Base-by-base conservation (phyloP, 1,139 yeast genomes). In the Scheffersomyces titani region DNA sequence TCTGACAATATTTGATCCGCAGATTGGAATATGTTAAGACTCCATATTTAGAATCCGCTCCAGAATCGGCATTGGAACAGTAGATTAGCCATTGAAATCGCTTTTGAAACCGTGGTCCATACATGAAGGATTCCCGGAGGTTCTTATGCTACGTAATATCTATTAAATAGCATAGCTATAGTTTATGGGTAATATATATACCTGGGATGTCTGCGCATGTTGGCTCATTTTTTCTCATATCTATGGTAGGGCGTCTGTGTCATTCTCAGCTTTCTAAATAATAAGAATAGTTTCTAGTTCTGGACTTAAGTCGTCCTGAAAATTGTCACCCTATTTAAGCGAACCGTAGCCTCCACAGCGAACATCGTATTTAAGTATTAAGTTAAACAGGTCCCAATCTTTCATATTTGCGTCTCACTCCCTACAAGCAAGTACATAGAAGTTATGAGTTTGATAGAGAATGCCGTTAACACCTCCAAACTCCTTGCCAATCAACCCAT, bases 381-480 rank as follows among this genome's bases (percentile, higher is more conserved):
- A n/a, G n/a, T n/a, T n/a, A n/a, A n/a, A n/a, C n/a, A n/a, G n/a
- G 40, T 16, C 40, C 40, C 16, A 30, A 11, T 2, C 40, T 30
- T 30, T 30, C 40, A 1, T 30, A 30, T 3, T 11, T 30, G 13
- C 40, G 40, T 11, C 13, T 11, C 40, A 9, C 16, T 30, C 16
- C 16, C 40, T 2, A 30, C 40, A 30, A 30, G 40, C 24, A 22
- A 22, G 24, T 6, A 22, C 6, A 22, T 6, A 22, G 24, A 22
- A 19, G 49, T 22, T 46, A 46, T 46, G 49, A 46, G 49, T 46
- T 46, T 46, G 24, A 46, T 46, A 13, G 24, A 46, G 22, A 20
- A 46, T 46, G 49, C 49, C n/a, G 24, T 46, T 20, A 46, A 22
- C 49, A 19, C 20, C 66, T 60, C 61, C 50, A 16, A 24, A 11